Base-by-base conservation (phyloP, 2,329 filamentous ascomycete species). In the Sporothrix pallida region DNA sequence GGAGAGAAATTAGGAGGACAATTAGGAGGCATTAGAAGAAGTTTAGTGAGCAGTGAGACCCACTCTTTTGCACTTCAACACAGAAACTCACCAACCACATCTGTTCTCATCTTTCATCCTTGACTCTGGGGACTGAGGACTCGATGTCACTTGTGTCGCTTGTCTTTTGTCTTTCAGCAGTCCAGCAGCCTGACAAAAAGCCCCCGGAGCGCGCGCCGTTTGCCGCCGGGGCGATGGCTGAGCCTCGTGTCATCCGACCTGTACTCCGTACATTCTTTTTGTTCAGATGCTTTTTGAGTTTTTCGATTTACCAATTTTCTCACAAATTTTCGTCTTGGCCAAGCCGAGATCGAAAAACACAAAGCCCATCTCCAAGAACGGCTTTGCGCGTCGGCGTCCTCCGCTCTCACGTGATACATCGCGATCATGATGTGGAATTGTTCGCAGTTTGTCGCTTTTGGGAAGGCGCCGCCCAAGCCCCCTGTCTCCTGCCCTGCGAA, bases 1-100 rank as follows among this genome's bases (percentile, higher is more conserved):
- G 65, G 46, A 20, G 65, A 37, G 65, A 54, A 69, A 69, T 52
- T 31, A 54, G 46, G 17, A 56, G 52, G 52, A 5, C 52, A 17
- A 17, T 54, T 48, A 17, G 37, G 62, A 12, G 17, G 9, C 46
- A 48, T 48, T 52, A 15, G 15, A n/a, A 17, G 3, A 54, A 54
- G n/a, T 20, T 15, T 31, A 31, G 52, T 56, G 52, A 26, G 52
- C 31, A 6, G 23, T 68, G 20, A 31, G 44, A 17, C 23, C 60
- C 60, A 44, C n/a, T 65, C 46, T 10, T 37, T 15, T 68, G n/a
- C 65, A 9, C 23, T 12, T 48, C 63, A 37, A 37, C 31, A 37
- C 31, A 37, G 31, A 37, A 37, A 26, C 23, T 26, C 23, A 26
- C 23, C 23, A 26, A 26, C 23, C 23, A 26, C 23, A 26, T 26